Evolutionary conservation across 2,329 filamentous ascomycete genomes (phyloP).

Genomic region (Balansia obtecta): DNA sequence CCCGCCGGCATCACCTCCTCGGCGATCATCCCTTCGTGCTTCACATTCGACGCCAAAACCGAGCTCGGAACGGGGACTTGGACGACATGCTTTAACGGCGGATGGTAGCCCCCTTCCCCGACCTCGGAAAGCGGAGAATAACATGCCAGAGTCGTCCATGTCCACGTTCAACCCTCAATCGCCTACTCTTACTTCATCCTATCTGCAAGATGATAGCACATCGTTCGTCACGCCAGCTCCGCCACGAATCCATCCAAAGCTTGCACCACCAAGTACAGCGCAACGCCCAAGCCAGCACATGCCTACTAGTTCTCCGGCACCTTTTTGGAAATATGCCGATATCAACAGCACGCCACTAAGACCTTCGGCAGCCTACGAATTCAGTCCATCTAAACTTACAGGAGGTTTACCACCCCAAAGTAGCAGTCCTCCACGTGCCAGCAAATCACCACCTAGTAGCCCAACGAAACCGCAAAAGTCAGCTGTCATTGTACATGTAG

Average conservation of each 20-base stretch:
- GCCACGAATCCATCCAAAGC: constrained; percentile 57
- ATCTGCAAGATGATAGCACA: constrained; percentile 44
- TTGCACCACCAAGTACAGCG: constrained; percentile 69
- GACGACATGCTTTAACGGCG: constrained; percentile 27
- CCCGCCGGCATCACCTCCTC: constrained; percentile 41
- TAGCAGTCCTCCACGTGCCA: constrained; percentile 42
- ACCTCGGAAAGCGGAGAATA: constrained; percentile 30
- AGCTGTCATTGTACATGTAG: constrained; percentile 9
- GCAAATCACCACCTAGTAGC: constrained; percentile 40
- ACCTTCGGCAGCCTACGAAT: constrained; percentile 35
- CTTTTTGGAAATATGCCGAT: constrained; percentile 81
- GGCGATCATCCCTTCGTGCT: constrained; percentile 34
- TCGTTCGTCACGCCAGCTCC: constrained; percentile 63
- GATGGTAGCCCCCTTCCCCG: constrained; percentile 52
- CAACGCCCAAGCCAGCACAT: constrained; percentile 76
- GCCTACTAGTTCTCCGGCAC: constrained; percentile 73
- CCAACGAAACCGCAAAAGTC: constrained; percentile 31
- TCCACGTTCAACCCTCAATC: constrained; percentile 43
- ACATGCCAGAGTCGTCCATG: constrained; percentile 27
- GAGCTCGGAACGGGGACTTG: constrained; percentile 25
- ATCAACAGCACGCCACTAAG: constrained; percentile 60
- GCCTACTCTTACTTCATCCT: constrained; percentile 49
- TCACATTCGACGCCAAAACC: constrained; percentile 49
- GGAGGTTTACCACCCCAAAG: constrained; percentile 34
- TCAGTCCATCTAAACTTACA: constrained; percentile 43